Conservation (phyloP, 345 rosid genomes). For the Tarenaya hassleriana region DNA sequence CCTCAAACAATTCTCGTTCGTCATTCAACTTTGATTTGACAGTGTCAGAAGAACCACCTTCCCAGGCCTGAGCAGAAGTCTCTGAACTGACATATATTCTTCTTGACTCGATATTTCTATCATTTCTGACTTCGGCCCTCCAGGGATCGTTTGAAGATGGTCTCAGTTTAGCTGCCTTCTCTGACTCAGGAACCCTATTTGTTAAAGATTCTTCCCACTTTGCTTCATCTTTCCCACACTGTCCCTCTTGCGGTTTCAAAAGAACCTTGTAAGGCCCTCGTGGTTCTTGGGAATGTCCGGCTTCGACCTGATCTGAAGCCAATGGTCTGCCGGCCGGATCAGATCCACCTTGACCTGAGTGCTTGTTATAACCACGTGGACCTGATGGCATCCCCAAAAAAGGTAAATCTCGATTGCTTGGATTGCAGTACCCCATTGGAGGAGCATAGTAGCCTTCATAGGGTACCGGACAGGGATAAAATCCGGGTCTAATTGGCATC, state of each 20-base stretch:
- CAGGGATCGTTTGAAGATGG: constrained; percentile 40
- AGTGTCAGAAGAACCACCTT: constrained; percentile 24
- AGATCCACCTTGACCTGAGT: constrained; percentile 53
- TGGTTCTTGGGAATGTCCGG: constrained; percentile 47
- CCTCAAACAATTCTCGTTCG: constrained; percentile 25
- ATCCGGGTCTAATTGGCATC: constrained; percentile 87
- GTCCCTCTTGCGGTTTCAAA: constrained; percentile 65
- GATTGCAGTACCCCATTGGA: constrained; percentile 65
- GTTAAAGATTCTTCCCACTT: constrained; percentile 40
- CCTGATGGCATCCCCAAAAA: constrained; percentile 70
- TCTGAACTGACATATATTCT: constrained; percentile 28
- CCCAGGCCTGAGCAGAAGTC: constrained; percentile 28
- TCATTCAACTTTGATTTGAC: constrained; percentile 34
- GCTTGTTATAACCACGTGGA: constrained; percentile 45
- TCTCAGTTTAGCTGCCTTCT: constrained; percentile 35
- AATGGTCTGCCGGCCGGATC: constrained; percentile 40
- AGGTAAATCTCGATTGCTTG: constrained; percentile 66
- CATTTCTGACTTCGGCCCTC: constrained; percentile 35
- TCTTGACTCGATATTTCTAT: constrained; percentile 31
- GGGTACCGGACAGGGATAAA: constrained; percentile 68
- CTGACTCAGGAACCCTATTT: constrained; percentile 29
- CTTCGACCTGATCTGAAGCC: constrained; percentile 46
- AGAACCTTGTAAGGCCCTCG: constrained; percentile 65
- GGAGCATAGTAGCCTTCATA: constrained; percentile 79
- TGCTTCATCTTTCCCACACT: constrained; percentile 50